Evolutionary conservation across 2,329 filamentous ascomycete species (phyloP).

Genomic region (Scolecobasidium constrictum): DNA sequence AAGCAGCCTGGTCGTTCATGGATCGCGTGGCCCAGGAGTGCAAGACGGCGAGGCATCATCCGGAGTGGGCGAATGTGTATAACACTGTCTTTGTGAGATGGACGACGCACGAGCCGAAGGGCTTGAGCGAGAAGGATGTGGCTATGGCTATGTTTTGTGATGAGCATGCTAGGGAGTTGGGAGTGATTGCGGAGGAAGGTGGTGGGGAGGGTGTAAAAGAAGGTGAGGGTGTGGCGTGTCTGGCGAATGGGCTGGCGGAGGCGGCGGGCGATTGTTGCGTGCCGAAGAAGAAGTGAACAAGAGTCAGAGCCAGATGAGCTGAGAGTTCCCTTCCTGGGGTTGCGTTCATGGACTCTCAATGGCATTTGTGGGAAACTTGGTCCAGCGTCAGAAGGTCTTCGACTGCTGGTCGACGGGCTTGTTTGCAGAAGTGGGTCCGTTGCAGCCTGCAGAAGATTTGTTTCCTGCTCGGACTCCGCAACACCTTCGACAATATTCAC

Average conservation of each 20-base stretch:
- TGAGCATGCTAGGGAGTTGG: constrained; percentile 5
- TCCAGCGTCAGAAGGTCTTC: too few relatives aligned
- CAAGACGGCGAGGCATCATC: constrained; percentile 9
- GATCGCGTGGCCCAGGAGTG: constrained; percentile 6
- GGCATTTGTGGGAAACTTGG: too few relatives aligned
- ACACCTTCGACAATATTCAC: too few relatives aligned
- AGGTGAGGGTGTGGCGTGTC: neutral
- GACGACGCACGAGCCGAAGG: constrained; percentile 10
- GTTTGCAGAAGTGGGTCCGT: too few relatives aligned
- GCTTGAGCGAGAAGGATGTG: constrained; percentile 10
- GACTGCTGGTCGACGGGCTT: too few relatives aligned
- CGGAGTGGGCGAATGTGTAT: constrained; percentile 12
- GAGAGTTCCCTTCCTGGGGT: too few relatives aligned
- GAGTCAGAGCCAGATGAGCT: too few relatives aligned
- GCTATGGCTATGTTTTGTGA: constrained; percentile 10
- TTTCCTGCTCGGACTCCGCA: too few relatives aligned
- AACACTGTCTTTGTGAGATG: constrained; percentile 10
- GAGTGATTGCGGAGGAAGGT: constrained; percentile 2
- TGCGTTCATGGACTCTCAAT: too few relatives aligned
- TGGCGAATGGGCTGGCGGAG: constrained; percentile 3
- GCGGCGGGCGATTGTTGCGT: constrained; percentile 9
- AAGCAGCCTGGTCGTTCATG: constrained; percentile 11
- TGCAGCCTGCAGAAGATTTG: too few relatives aligned
- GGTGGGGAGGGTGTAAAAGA: neutral
- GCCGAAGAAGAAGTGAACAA: constrained; percentile 10